phyloP scores from a whole-genome alignment of 2,329 filamentous ascomycete genomes.

The Neofusicoccum sp. region DNA sequence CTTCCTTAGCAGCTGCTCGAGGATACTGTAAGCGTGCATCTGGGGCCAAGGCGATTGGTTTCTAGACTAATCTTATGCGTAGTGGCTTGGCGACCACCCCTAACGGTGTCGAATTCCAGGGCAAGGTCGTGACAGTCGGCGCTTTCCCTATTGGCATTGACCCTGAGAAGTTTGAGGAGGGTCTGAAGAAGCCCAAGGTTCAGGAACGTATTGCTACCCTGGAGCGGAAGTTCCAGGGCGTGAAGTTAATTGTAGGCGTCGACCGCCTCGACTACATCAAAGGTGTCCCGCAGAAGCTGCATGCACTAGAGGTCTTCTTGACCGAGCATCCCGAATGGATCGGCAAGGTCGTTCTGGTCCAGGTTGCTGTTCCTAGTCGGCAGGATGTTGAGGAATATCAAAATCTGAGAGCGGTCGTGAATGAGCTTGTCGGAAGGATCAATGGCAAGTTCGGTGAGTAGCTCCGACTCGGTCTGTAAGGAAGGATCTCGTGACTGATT shows the following conservation, averaged over 20 bases:
- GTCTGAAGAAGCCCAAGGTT: conserved; percentile 80
- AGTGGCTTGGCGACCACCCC: conserved; percentile 77
- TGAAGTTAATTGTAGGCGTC: conserved; percentile 95
- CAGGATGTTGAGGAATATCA: conserved; percentile 98
- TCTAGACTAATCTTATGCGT: conserved; percentile 21
- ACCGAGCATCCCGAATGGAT: conserved; percentile 98
- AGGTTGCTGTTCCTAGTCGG: conserved; percentile 91
- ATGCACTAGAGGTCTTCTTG: conserved; percentile 93
- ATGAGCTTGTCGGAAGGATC: conserved; percentile 94
- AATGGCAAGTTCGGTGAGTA: conserved; percentile 83
- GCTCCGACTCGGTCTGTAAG: not conserved
- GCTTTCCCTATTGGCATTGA: conserved; percentile 98
- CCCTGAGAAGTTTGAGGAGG: conserved; percentile 92
- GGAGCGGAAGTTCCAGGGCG: conserved; percentile 88
- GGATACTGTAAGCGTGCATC: conserved; percentile 68
- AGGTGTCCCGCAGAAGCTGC: conserved; percentile 95
- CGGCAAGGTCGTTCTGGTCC: conserved; percentile 92
- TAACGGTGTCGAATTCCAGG: conserved; percentile 89
- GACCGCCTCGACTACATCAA: conserved; percentile 99
- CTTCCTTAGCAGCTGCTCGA: conserved; percentile 95
- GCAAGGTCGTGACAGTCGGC: conserved; percentile 85
- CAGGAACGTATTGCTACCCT: conserved; percentile 84
- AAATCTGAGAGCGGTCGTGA: conserved; percentile 91
- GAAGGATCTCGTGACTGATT: not conserved
- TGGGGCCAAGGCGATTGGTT: not conserved